phyloP scores from a whole-genome alignment of 148 eudicot genomes.

The Nepenthes gracilis region DNA sequence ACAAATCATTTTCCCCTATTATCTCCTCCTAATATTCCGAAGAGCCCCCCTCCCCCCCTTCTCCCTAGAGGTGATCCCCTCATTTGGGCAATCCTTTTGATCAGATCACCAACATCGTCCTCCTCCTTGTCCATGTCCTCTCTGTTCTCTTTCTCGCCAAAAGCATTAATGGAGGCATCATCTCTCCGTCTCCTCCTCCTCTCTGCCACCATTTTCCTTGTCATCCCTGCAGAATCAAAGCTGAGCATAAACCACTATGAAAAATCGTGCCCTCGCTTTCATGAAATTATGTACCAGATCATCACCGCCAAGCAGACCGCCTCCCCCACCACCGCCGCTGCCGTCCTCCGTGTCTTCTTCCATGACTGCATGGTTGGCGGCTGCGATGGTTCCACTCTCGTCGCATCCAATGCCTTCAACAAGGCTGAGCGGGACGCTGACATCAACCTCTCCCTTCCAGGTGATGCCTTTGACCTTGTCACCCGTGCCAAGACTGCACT shows the following conservation, averaged over 20 bases:
- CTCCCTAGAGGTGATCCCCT: conserved; percentile 6
- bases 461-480: conserved; percentile 54
- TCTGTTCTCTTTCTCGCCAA: neutral
- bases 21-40: conserved; percentile 1
- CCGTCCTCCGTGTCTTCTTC: conserved; percentile 39
- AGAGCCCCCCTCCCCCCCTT: conserved; percentile 1
- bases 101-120: neutral
- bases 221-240: conserved; percentile 5
- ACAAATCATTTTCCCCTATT: neutral
- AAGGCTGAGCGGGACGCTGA: conserved; percentile 48
- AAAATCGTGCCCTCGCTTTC: conserved; percentile 37
- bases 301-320: conserved; percentile 30
- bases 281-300: conserved; percentile 15
- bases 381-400: conserved; percentile 43
- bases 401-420: conserved; percentile 42
- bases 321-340: conserved; percentile 41
- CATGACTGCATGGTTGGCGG: conserved; percentile 62
- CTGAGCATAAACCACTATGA: conserved; percentile 27
- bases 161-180: conserved; percentile 11
- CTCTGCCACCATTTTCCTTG: neutral
- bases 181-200: conserved; percentile 5
- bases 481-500: conserved; percentile 54
- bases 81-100: neutral
- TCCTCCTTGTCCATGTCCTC: neutral
- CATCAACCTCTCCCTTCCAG: conserved; percentile 50